Percentiles rank a stretch among this genome's conserved stretches.
These are phyloP conservation scores for Mortierella sp. DNA, from an alignment of 371 early-diverging fungal genomes.

Conservation along the genomic window DNA sequence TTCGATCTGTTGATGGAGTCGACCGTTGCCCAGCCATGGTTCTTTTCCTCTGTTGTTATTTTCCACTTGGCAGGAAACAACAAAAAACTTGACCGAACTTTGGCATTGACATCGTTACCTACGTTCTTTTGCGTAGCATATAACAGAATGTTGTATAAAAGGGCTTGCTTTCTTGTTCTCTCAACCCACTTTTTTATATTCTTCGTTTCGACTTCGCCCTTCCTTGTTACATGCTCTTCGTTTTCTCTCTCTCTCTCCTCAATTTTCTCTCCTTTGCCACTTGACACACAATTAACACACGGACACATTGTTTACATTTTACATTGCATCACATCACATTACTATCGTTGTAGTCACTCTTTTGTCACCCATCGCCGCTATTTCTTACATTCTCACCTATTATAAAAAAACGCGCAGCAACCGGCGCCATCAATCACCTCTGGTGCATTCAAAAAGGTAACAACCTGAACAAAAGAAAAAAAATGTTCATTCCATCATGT, in stretches of 20 bases:
- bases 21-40: background rate
- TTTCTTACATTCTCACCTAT: background rate
- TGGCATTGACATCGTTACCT: background rate
- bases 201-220: conserved; percentile 7
- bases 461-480: background rate
- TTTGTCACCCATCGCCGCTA: background rate
- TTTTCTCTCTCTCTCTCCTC: background rate
- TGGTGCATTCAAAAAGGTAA: background rate
- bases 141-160: background rate
- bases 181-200: background rate
- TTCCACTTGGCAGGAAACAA: background rate
- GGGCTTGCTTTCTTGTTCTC: background rate
- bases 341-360: background rate
- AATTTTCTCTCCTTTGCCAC: background rate
- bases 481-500: background rate
- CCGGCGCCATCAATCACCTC: background rate
- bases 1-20: conserved; percentile 2
- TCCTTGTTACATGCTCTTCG: background rate
- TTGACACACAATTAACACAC: background rate
- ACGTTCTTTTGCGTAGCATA: background rate
- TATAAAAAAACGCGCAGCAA: conserved; percentile 2
- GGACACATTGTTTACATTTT: background rate
- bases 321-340: background rate
- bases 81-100: background rate
- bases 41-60: background rate